These are phyloP conservation scores for Corylus heterophylla DNA, from an alignment of 306 rosid genomes.

Conservation along the genomic window DNA sequence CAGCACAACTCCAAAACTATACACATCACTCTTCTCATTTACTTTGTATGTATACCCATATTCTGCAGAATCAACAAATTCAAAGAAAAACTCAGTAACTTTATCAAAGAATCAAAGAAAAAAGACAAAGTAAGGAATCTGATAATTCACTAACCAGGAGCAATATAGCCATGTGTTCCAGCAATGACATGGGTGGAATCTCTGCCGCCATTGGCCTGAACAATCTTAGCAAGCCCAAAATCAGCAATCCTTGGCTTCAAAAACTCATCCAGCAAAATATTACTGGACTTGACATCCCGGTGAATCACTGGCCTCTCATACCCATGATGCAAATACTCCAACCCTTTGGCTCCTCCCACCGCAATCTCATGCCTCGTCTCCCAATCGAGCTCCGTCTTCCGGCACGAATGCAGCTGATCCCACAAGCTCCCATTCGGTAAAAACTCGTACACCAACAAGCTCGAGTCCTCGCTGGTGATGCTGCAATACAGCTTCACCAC, in stretches of 20 bases:
- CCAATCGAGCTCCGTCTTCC: constrained; percentile 89
- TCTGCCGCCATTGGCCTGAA: constrained; percentile 42
- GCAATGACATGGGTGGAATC: constrained; percentile 82
- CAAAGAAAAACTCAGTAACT: neutral
- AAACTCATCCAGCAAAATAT: constrained; percentile 81
- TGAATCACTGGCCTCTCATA: constrained; percentile 79
- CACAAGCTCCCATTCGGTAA: constrained; percentile 86
- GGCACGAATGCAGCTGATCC: constrained; percentile 69
- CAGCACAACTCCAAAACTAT: constrained; percentile 89
- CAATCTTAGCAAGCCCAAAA: constrained; percentile 86
- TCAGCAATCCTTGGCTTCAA: constrained; percentile 92
- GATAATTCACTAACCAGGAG: constrained; percentile 63
- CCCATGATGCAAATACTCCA: constrained; percentile 90
- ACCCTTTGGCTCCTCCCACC: constrained; percentile 83
- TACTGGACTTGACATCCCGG: constrained; percentile 89
- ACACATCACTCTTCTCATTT: constrained; percentile 90
- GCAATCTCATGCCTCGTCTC: constrained; percentile 79
- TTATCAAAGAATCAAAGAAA: neutral
- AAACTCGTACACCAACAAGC: constrained; percentile 84
- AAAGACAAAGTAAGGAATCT: neutral
- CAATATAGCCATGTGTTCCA: constrained; percentile 92
- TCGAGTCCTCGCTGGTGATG: constrained; percentile 86
- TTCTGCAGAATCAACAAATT: constrained; percentile 45
- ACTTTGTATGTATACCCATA: constrained; percentile 82
- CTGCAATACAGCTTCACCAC: constrained; percentile 94